Evolutionary conservation across 192 early-diverging fungal genomes (phyloP), one percentile per base, ranked within the genome.

Genomic region (Dispira simplex): DNA sequence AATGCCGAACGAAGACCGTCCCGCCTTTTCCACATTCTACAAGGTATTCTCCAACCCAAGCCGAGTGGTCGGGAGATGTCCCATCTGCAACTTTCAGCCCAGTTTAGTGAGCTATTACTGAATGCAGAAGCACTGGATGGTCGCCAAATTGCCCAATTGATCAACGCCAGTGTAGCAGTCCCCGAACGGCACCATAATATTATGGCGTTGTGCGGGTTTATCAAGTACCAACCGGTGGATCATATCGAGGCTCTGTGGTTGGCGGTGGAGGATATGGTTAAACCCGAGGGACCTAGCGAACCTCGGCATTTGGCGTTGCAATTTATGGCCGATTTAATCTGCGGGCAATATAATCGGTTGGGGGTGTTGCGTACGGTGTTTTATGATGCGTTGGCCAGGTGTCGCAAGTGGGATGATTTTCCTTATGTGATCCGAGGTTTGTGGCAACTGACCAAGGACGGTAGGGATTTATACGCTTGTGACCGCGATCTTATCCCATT

Each of bases 271-370:
- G 59, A 62, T 45, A n/a, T 62, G 59, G 43, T 45, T 18, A 11
- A n/a, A 20, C 43, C 59, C 39, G 18, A 20, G 1, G 16, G n/a
- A 0, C 16, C 23, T 12, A 8, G 20, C 0, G 43, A 44, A 11
- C 44, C 20, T 45, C 59, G 59, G 20, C 59, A 62, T 45, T 45
- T 62, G 44, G 44, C 59, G 11, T 43, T 62, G 43, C 11, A 39
- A n/a, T 62, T 62, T 39, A 62, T 62, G 59, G 32, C 20, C 59
- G 43, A 45, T 45, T 45, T 62, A n/a, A 62, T 62, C 10, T n/a
- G 44, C 12, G 44, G 59, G 20, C 59, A 62, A 45, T 62, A 62
- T 14, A 62, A 62, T 45, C 59, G 59, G 10, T 45, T 62, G 8
- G 59, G 59, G 9, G 32, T 44, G 23, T 45, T 62, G 18, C 59